A percentile compares a stretch with the other conserved stretches of the same genome.
phyloP scores from a whole-genome alignment of 257 asterid genomes.

The Solanum infundibuliforme region DNA sequence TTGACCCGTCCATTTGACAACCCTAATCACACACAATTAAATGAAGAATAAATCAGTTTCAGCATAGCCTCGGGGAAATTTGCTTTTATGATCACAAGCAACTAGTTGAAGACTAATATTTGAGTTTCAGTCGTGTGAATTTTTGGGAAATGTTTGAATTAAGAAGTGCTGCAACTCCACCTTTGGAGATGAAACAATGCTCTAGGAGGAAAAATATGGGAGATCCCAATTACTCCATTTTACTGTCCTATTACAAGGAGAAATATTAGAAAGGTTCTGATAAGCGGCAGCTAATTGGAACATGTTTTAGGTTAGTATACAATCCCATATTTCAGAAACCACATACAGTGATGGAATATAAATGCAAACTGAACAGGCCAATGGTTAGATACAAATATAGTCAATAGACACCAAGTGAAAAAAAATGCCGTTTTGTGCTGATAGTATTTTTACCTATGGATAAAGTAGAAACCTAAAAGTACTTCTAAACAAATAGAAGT shows the following conservation, averaged over 20 bases:
- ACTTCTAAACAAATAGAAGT: not conserved
- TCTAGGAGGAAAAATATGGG: not conserved
- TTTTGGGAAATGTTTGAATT: not conserved
- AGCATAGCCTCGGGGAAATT: not conserved
- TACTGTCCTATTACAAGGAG: not conserved
- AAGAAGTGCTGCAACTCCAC: not conserved
- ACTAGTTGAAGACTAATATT: not conserved
- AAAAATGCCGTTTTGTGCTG: not conserved
- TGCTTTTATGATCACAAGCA: not conserved
- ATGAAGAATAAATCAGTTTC: not conserved
- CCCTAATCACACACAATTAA: not conserved
- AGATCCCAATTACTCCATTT: not conserved
- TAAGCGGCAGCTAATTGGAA: not conserved
- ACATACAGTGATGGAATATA: not conserved
- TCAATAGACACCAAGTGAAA: not conserved
- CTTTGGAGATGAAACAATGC: not conserved
- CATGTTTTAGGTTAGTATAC: not conserved
- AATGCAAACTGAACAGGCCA: not conserved
- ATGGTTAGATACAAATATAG: not conserved
- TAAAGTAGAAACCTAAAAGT: not conserved
- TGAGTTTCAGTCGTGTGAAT: not conserved
- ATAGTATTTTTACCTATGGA: not conserved
- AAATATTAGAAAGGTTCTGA: not conserved
- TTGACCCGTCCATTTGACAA: not conserved
- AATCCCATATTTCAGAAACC: not conserved